A percentile compares a stretch with the other conserved stretches of the same genome.
phyloP scores from a whole-genome alignment of 768 basidiomycete species.

The Udeniomyces megalosporus region DNA sequence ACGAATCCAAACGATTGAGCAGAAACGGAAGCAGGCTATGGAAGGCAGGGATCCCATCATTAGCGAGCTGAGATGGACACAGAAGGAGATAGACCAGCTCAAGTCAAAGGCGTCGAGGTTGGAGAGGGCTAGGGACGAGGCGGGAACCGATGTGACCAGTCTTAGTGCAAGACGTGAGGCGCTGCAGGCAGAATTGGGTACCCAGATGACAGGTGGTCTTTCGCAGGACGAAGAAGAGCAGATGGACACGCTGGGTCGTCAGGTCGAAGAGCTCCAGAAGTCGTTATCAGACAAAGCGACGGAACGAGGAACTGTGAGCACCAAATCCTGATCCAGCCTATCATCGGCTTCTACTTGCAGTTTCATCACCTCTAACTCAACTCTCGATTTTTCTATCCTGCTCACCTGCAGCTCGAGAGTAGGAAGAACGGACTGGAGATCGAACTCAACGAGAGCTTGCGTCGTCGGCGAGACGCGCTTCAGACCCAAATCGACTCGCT shows the following conservation, averaged over 20 bases:
- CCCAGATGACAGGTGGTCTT: constrained; percentile 58
- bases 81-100: constrained; percentile 54
- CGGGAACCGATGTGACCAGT: constrained; percentile 51
- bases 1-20: constrained; percentile 49
- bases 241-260: constrained; percentile 49
- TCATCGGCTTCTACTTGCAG: not conserved
- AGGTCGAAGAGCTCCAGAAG: constrained; percentile 50
- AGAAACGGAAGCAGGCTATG: constrained; percentile 53
- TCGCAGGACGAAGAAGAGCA: constrained; percentile 51
- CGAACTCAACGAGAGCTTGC: constrained; percentile 76
- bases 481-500: constrained; percentile 56
- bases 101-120: constrained; percentile 44
- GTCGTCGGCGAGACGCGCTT: constrained; percentile 63
- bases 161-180: constrained; percentile 48
- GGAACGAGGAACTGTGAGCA: constrained; percentile 25
- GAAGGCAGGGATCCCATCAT: constrained; percentile 51
- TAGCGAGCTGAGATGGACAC: constrained; percentile 44
- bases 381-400: constrained; percentile 28
- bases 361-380: not conserved
- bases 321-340: not conserved
- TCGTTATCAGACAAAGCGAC: constrained; percentile 63
- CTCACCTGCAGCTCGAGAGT: constrained; percentile 38
- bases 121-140: constrained; percentile 51
- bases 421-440: constrained; percentile 73
- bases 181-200: constrained; percentile 51